Conservation (phyloP, 129 eudicot species). For the Arctium lappa region DNA sequence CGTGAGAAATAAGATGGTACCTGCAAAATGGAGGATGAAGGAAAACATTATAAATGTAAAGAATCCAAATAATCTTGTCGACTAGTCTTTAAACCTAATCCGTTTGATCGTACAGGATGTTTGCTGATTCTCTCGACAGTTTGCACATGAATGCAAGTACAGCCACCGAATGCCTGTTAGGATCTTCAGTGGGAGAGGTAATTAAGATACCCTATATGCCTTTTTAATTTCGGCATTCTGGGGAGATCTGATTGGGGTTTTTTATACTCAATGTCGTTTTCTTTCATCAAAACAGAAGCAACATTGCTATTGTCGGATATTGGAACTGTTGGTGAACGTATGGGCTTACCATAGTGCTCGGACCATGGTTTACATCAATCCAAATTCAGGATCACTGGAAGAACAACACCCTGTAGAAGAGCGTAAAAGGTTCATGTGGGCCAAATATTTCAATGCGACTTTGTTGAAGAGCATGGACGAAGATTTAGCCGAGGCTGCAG, state of each 20-base stretch:
- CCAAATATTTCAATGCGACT: slow-evolving; percentile 66
- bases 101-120: slow-evolving; percentile 56
- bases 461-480: slow-evolving; percentile 88
- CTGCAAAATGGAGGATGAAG: not conserved
- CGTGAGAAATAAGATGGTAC: not conserved
- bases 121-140: slow-evolving; percentile 78
- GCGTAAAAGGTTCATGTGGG: slow-evolving; percentile 79
- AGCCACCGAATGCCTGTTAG: slow-evolving; percentile 49
- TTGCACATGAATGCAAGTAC: slow-evolving; percentile 52
- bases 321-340: slow-evolving; percentile 82
- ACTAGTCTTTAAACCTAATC: not conserved
- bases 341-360: slow-evolving; percentile 98
- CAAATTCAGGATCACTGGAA: slow-evolving; percentile 64
- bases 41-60: not conserved
- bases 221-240: not conserved
- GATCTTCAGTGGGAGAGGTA: slow-evolving; percentile 70
- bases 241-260: not conserved
- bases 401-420: slow-evolving; percentile 82
- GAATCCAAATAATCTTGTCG: not conserved
- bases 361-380: slow-evolving; percentile 77
- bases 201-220: not conserved
- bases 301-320: slow-evolving; percentile 84
- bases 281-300: slow-evolving; percentile 41
- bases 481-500: slow-evolving; percentile 98
- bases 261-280: not conserved